phyloP scores from a whole-genome alignment of 2,329 filamentous ascomycete genomes.

The Shiraia sp. region DNA sequence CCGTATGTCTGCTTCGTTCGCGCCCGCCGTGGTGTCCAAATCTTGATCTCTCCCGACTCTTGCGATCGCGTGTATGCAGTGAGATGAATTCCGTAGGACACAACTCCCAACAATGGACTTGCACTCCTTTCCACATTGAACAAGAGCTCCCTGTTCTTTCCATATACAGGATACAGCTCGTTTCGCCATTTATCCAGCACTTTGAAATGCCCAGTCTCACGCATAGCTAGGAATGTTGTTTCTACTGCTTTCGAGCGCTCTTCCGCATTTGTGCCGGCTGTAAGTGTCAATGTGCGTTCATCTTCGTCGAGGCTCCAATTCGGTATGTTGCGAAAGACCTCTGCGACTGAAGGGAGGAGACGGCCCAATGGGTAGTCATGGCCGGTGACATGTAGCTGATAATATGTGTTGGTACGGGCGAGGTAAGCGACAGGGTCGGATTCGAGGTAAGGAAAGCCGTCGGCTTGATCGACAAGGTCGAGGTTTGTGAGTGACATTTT shows the following conservation, averaged over 20 bases:
- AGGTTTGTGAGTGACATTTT: conserved; percentile 53
- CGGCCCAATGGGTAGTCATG: conserved; percentile 64
- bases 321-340: conserved; percentile 58
- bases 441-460: conserved; percentile 79
- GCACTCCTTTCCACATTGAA: conserved; percentile 50
- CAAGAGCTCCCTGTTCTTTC: conserved; percentile 42
- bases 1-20: conserved; percentile 83
- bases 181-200: conserved; percentile 60
- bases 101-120: conserved; percentile 48
- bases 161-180: conserved; percentile 50
- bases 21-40: conserved; percentile 84
- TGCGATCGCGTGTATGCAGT: conserved; percentile 41
- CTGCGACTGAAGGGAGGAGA: conserved; percentile 64
- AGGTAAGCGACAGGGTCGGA: conserved; percentile 61
- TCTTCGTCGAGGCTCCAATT: conserved; percentile 64
- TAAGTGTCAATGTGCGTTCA: conserved; percentile 66
- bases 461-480: conserved; percentile 61
- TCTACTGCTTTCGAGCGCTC: conserved; percentile 64
- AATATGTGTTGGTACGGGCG: conserved; percentile 58
- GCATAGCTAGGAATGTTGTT: conserved; percentile 68
- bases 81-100: conserved; percentile 51
- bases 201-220: conserved; percentile 70
- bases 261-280: conserved; percentile 61
- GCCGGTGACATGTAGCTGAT: conserved; percentile 69
- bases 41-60: conserved; percentile 62